Conservation (phyloP, 2,329 filamentous ascomycete species). For the Lachnellula suecica region DNA sequence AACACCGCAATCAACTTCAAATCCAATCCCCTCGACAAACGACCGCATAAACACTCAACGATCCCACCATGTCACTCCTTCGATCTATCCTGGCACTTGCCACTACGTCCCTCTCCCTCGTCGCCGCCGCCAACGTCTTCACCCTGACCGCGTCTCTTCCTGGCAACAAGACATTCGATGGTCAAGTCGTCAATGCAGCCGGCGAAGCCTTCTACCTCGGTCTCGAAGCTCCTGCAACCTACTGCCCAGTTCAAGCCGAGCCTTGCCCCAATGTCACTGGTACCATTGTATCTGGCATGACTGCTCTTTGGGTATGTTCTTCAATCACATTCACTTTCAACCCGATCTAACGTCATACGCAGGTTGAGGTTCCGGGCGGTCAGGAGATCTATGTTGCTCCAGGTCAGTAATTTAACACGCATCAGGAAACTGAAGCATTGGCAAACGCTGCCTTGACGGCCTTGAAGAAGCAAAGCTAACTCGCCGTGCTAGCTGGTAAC, state of each 20-base stretch:
- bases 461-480: no score
- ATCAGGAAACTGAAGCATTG: no score
- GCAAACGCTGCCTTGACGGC: no score
- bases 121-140: conserved; percentile 33
- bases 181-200: conserved; percentile 44
- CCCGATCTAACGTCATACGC: neutral
- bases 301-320: conserved; percentile 10
- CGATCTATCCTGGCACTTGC: conserved; percentile 1
- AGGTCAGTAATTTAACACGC: no score
- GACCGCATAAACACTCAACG: neutral
- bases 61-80: neutral
- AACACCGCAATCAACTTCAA: no score
- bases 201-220: conserved; percentile 50
- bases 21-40: neutral
- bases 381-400: conserved; percentile 59
- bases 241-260: conserved; percentile 42
- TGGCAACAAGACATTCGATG: conserved; percentile 37
- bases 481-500: conserved; percentile 50
- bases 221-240: conserved; percentile 41
- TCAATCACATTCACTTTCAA: neutral
- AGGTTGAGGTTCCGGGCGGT: conserved; percentile 60
- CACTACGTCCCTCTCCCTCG: neutral
- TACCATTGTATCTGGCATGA: conserved; percentile 12
- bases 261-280: conserved; percentile 14
- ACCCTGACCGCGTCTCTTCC: conserved; percentile 38